Percentiles rank a stretch among this genome's conserved stretches.
Conservation (phyloP, 2,329 filamentous ascomycete species). For the Fusarium nisikadoi region DNA sequence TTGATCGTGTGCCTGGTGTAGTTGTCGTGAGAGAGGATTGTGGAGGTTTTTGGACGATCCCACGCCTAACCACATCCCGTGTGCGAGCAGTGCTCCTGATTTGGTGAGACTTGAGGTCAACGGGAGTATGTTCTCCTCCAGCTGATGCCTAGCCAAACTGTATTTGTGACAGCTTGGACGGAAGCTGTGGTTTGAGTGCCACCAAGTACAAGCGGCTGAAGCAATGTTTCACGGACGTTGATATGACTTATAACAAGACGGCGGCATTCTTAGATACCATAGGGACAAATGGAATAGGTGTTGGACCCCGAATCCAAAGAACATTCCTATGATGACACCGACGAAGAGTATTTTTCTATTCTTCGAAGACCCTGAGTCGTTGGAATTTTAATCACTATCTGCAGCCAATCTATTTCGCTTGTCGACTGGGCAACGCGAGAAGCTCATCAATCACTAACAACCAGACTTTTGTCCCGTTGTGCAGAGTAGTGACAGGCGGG, state of each 20-base stretch:
- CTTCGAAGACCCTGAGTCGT: conserved; percentile 10
- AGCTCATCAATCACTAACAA: background rate
- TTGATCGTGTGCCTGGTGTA: conserved; percentile 7
- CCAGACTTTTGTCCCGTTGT: background rate
- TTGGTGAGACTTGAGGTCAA: conserved; percentile 10
- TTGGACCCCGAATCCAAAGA: conserved; percentile 2
- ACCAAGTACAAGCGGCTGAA: conserved; percentile 38
- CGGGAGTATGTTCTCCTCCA: background rate
- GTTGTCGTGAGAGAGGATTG: conserved; percentile 18
- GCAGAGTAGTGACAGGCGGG: background rate
- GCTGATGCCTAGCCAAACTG: conserved; percentile 1
- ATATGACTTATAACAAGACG: conserved; percentile 16
- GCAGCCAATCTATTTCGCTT: background rate
- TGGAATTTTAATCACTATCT: background rate
- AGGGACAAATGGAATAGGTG: background rate
- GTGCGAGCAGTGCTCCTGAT: conserved; percentile 14
- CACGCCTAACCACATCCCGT: conserved; percentile 8
- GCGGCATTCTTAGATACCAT: background rate
- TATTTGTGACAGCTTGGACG: conserved; percentile 10
- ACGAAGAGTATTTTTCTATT: background rate
- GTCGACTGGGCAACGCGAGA: conserved; percentile 32
- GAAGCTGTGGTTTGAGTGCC: conserved; percentile 23
- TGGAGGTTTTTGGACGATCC: conserved; percentile 21
- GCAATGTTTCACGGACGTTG: conserved; percentile 40
- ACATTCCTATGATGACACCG: conserved; percentile 26